Base-by-base conservation (phyloP, 2,329 filamentous ascomycete species). In the Arthrobotrys pseudoclavata region DNA sequence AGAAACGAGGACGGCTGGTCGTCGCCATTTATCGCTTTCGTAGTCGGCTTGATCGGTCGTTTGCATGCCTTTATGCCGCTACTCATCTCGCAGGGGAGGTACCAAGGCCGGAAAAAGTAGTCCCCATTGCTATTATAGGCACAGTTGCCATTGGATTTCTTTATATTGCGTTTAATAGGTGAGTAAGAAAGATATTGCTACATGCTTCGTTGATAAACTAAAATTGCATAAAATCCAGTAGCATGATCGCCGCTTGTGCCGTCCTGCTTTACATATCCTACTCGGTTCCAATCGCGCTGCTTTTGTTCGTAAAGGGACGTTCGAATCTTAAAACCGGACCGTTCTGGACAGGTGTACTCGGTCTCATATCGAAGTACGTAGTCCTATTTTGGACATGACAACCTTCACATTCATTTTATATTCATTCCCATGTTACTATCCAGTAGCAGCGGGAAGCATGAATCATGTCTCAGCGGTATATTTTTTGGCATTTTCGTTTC, bases 1-100 rank as follows among this genome's bases (percentile, higher is more conserved):
- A 85, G 86, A 67, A 87, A 87, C 79, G 85, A 86, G 57, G 87
- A 87, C 0, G 86, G 87, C 12, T 88, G 86, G 86, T 82, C 85
- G 37, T 86, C 84, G 69, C 84, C 86, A 67, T 85, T 83, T 0
- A 85, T 87, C 37, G 85, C 84, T 70, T 87, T 87, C 80, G 86
- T 87, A 68, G 86, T 85, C 0, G 86, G 86, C 0, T 81, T 87
- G 2, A 85, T 87, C 87, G 86, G 80, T 84, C 84, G 22, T 82
- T 87, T 13, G 85, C 85, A 22, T 85, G 86, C 0, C 82, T 87
- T 0, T 86, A 87, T 77, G 85, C 85, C 0, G 84, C 85, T 3
- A 85, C 85, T 0, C 86, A 87, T 80, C 85, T 87, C 50, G 85
- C 86, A 0, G 86, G 87, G 79, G 86, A 87, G 81, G 86, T 87